Percentiles rank a stretch among this genome's conserved stretches.
Conservation (phyloP, 2,329 filamentous ascomycete genomes). For the Aureobasidium lini region DNA sequence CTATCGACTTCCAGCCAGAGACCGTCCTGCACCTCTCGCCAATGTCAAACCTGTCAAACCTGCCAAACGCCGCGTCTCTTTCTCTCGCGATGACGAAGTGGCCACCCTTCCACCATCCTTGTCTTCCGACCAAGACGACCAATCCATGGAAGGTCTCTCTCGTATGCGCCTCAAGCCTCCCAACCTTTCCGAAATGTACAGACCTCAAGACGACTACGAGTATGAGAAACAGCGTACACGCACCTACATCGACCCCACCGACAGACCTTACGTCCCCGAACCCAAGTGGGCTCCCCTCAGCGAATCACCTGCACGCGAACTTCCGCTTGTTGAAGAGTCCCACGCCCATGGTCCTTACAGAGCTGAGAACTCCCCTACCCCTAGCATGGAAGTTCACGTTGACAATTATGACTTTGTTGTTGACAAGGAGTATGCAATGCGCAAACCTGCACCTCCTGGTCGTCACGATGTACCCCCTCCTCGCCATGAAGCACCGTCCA, state of each 20-base stretch:
- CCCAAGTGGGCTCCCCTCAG: not conserved
- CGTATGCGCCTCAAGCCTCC: not conserved
- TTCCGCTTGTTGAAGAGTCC: not conserved
- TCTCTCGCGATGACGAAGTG: not conserved
- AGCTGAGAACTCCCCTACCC: not conserved
- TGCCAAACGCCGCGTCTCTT: not conserved
- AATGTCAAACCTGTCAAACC: not conserved
- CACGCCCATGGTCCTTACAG: constrained; percentile 10
- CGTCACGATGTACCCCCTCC: not conserved
- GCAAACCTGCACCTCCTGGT: not conserved
- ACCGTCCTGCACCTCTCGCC: not conserved
- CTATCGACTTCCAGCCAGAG: not conserved
- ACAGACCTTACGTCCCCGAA: not conserved
- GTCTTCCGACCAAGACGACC: not conserved
- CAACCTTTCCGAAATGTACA: not conserved
- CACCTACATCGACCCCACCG: not conserved
- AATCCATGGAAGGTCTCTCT: not conserved
- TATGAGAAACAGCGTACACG: not conserved
- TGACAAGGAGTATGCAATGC: not conserved
- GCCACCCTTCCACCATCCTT: not conserved
- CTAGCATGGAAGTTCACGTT: constrained; percentile 11
- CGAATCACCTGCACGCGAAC: constrained; percentile 12
- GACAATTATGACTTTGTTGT: not conserved
- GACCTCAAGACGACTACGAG: not conserved
- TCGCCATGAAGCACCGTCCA: not conserved